Evolutionary conservation across 2,329 filamentous ascomycete species (phyloP), one percentile per base, ranked within the genome.

Genomic region (Fusarium sp.): DNA sequence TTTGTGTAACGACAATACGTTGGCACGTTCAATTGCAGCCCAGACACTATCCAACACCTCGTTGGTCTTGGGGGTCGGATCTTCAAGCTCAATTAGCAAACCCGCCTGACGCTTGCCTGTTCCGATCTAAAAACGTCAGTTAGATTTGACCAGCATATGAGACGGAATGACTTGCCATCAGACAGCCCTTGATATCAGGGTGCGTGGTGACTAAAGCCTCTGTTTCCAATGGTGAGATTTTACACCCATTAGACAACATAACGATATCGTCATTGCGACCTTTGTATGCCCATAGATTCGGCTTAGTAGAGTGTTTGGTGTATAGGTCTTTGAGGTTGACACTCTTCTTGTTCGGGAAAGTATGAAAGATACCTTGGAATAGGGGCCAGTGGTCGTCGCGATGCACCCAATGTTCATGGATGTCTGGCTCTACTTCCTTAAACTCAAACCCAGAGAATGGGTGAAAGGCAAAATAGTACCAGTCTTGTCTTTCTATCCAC

Each of bases 1-100:
- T 67, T 84, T 82, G 15, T 79, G 78, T 1, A 79, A 77, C 15
- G 79, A 77, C 1, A 71, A 62, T 4, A 74, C 67, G 43, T 86
- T 86, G 0, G 83, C 83, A 24, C 75, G 66, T 52, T 85, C 77
- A 0, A 87, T 77, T 0, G 69, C 74, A 0, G 77, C 75, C 84
- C 84, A 86, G 7, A 87, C 79, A 41, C 77, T 76, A 8, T 85
- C 79, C 5, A 85, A 62, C 3, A 81, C 63, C 9, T 69, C 66
- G 1, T 77, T 64, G 4, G 43, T 68, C 13, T 68, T 74, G 7
- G 21, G 26, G 1, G 57, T 47, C 5, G 65, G 66, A 20, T 74
- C 74, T 41, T 74, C 76, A 13, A 74, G 23, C 57, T 77, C 75
- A 15, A 77, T 70, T 5, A 77, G 70, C 3, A 77, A 57, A 6